Percentiles rank a stretch among this genome's conserved stretches.
Conservation (phyloP, 768 basidiomycete species). For the Dioszegia aurantiaca region DNA sequence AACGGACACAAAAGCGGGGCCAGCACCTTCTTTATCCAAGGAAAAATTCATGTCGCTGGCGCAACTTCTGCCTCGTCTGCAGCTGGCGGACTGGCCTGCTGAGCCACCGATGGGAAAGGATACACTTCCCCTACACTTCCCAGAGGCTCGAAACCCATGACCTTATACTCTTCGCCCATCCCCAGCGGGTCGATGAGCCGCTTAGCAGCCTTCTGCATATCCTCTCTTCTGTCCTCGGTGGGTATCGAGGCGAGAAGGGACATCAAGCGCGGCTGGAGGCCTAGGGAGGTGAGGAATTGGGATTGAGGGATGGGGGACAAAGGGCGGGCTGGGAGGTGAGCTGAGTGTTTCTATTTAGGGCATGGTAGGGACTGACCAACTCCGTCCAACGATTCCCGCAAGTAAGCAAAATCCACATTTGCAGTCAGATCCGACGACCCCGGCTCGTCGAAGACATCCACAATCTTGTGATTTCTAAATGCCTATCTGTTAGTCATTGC, state of each 20-base stretch:
- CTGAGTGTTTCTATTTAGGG: not conserved
- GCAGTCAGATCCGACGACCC: conserved; percentile 89
- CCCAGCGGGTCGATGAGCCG: conserved; percentile 72
- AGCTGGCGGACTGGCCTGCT: no score
- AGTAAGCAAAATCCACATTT: conserved; percentile 93
- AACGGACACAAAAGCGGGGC: no score
- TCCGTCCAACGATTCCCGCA: conserved; percentile 70
- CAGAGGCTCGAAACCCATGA: conserved; percentile 62
- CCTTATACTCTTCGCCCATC: conserved; percentile 85
- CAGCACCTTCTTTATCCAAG: no score
- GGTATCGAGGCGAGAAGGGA: conserved; percentile 60
- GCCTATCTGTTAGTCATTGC: conserved; percentile 58
- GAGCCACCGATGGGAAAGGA: conserved; percentile 19
- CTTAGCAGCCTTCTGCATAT: conserved; percentile 63
- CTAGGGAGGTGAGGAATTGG: conserved; percentile 74
- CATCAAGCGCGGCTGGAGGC: conserved; percentile 65
- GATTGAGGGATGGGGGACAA: conserved; percentile 75
- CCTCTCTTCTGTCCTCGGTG: conserved; percentile 56
- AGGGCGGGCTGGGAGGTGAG: conserved; percentile 16
- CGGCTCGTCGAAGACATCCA: conserved; percentile 77
- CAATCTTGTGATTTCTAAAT: conserved; percentile 80
- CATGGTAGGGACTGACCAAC: conserved; percentile 57
- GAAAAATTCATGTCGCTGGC: not conserved
- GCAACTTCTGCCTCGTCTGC: no score
- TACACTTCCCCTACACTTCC: conserved; percentile 23